Evolutionary conservation across 257 asterid species (phyloP).

Genomic region (Gynochthodes officinalis): DNA sequence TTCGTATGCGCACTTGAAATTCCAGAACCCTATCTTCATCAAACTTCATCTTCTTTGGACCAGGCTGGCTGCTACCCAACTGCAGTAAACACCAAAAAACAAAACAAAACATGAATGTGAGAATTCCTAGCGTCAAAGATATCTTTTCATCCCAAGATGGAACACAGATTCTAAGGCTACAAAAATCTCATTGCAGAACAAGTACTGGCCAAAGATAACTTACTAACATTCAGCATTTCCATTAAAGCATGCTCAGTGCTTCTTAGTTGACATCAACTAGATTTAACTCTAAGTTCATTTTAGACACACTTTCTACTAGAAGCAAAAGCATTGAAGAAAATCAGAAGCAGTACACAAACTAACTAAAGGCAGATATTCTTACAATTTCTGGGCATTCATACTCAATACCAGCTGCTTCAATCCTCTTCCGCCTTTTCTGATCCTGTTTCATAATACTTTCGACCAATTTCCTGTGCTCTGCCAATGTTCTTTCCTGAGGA

Average conservation of each 20-base stretch:
- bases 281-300: not conserved
- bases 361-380: slow-evolving; percentile 26
- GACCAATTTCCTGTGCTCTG: slow-evolving; percentile 61
- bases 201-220: no score
- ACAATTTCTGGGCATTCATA: slow-evolving; percentile 79
- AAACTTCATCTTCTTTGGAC: slow-evolving; percentile 73
- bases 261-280: not conserved
- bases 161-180: no score
- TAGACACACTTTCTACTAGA: not conserved
- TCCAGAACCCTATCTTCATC: slow-evolving; percentile 34
- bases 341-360: not conserved
- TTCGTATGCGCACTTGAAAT: no score
- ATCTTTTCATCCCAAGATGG: not conserved
- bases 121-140: not conserved
- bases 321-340: not conserved
- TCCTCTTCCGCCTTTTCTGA: slow-evolving; percentile 58
- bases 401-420: slow-evolving; percentile 78
- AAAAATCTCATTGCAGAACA: not conserved
- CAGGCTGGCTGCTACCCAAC: slow-evolving; percentile 54
- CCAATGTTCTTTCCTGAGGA: slow-evolving; percentile 59
- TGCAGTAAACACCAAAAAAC: slow-evolving; percentile 28
- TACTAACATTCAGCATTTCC: no score
- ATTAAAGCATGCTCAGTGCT: not conserved
- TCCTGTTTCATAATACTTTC: slow-evolving; percentile 56
- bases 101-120: not conserved